Base-by-base conservation (phyloP, 345 rosid species). In the Populus pruinosa region DNA sequence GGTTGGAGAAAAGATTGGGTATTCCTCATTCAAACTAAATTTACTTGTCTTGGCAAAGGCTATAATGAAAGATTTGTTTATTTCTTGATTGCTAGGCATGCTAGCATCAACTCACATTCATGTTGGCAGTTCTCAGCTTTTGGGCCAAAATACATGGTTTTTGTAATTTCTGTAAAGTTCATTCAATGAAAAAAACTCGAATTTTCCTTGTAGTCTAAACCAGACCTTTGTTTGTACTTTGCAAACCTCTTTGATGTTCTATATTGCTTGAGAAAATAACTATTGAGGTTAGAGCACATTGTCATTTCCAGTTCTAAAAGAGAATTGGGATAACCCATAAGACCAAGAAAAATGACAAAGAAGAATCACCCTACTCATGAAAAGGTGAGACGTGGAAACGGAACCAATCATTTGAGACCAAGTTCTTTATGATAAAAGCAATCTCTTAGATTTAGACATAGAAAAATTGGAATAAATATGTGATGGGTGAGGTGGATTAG, bases 1-100 rank as follows among this genome's bases (percentile, higher is more conserved):
- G 86, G 77, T 78, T 67, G 71, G 29, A 67, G 71, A 21, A 67
- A 35, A 35, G 41, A 35, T 21, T 21, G 6, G 71, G 71, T 67
- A 35, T 38, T 1, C 25, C 27, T 67, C 16, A 35, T 67, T 67
- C 4, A 35, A 65, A 65, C 69, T 65, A 33, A 8, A 27, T 65
- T 64, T 65, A 6, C 21, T 35, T 35, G n/a, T 65, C 21, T 35
- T 29, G 69, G 20, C n/a, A 33, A 65, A 33, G 23, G 8, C 11
- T 33, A 65, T 65, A 65, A 33, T 23, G 25, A 59, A 23, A 59
- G 29, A 59, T 3, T n/a, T 59, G 13, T 59, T 59, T 23, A 10
- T 10, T 59, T 59, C 25, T n/a, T n/a, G 4, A 56, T 56, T 56
- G 63, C 5, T 56, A n/a, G 63, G 63, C 13, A 8, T 55, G 62